Evolutionary conservation across 495 filamentous ascomycete genomes (phyloP).

Genomic region (Sporormia fimetaria): DNA sequence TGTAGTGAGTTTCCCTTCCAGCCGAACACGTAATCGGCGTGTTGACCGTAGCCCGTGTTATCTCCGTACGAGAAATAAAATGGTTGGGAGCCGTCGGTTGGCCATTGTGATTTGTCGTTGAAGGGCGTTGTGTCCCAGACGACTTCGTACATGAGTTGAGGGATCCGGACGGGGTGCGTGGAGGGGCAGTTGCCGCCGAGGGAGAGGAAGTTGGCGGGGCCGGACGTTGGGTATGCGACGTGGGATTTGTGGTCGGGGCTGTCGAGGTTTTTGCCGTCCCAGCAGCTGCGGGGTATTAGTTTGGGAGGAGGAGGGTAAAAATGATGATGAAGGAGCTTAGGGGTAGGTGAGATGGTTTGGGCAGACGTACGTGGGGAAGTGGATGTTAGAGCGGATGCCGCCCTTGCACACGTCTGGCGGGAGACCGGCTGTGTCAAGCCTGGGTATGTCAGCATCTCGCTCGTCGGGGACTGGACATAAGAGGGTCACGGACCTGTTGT

Average conservation of each 20-base stretch:
- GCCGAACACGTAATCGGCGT: constrained; percentile 18
- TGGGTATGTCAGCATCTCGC: background rate
- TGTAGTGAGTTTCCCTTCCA: constrained; percentile 16
- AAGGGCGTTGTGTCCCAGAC: constrained; percentile 20
- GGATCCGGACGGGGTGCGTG: constrained; percentile 16
- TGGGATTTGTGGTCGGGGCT: constrained; percentile 16
- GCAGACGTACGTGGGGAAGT: constrained; percentile 14
- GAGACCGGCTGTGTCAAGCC: constrained; percentile 1
- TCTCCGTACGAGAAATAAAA: constrained; percentile 16
- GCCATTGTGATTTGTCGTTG: constrained; percentile 19
- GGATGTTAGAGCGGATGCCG: constrained; percentile 18
- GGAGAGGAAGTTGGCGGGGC: constrained; percentile 16
- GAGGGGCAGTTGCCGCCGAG: constrained; percentile 19
- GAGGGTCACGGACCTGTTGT: constrained; percentile 42
- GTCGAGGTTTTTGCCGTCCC: constrained; percentile 17
- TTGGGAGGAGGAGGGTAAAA: background rate
- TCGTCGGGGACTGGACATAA: background rate
- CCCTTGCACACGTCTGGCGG: constrained; percentile 7
- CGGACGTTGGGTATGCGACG: constrained; percentile 14
- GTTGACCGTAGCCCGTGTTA: constrained; percentile 14
- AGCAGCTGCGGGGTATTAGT: constrained; percentile 6
- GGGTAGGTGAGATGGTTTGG: background rate
- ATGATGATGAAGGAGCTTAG: too few relatives aligned
- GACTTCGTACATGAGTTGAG: constrained; percentile 23
- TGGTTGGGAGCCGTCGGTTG: constrained; percentile 19